Percentiles rank a stretch among this genome's conserved stretches.
These are phyloP conservation scores for Lasiodiplodia sp. DNA, from an alignment of 2,329 filamentous ascomycete species.

Conservation along the genomic window DNA sequence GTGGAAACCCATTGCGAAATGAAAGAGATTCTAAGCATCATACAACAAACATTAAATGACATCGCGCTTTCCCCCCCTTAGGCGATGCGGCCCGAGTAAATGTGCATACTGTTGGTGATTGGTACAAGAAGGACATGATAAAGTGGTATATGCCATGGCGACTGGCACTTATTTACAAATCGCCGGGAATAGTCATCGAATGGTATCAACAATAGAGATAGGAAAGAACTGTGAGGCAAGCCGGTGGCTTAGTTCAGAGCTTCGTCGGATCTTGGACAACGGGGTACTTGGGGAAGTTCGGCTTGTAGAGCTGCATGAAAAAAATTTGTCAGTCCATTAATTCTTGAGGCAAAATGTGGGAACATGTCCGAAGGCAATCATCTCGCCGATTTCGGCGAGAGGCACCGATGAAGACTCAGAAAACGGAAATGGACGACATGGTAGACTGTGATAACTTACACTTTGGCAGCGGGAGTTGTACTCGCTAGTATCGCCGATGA, in stretches of 20 bases:
- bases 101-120: neutral
- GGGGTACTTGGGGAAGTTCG: conserved; percentile 36
- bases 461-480: conserved; percentile 46
- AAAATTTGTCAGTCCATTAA: neutral
- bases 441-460: conserved; percentile 34
- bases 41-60: conserved; percentile 18
- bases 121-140: conserved; percentile 8
- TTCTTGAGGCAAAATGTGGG: neutral
- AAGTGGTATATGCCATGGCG: neutral
- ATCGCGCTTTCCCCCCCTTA: neutral
- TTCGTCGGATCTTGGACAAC: conserved; percentile 33
- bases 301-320: conserved; percentile 35
- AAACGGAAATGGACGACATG: neutral
- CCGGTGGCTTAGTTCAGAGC: neutral
- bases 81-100: neutral
- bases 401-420: neutral
- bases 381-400: conserved; percentile 6
- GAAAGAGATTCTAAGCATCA: neutral
- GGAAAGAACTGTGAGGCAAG: neutral
- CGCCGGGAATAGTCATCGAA: neutral
- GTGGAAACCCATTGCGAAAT: neutral
- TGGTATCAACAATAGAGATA: neutral
- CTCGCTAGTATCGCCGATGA: conserved; percentile 41
- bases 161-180: neutral
- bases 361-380: neutral